These are phyloP conservation scores for Aspergillus sp. DNA, from an alignment of 2,329 filamentous ascomycete species.

Conservation along the genomic window DNA sequence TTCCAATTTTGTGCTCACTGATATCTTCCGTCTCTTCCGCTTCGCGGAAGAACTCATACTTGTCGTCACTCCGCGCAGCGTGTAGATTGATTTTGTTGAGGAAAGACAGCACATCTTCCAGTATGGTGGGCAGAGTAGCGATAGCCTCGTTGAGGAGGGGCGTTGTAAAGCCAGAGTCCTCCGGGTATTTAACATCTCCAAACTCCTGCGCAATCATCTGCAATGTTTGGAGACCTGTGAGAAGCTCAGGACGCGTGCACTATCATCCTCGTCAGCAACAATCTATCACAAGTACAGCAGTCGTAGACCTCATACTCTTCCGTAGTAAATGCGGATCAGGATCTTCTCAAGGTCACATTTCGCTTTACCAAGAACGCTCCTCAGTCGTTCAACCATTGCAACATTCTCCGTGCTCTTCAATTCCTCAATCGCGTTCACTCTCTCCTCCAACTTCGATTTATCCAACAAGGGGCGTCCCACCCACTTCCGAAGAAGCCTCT, in stretches of 20 bases:
- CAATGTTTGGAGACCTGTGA: constrained; percentile 80
- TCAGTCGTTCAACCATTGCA: constrained; percentile 69
- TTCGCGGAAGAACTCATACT: constrained; percentile 90
- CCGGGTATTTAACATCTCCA: constrained; percentile 61
- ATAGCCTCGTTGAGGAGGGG: constrained; percentile 69
- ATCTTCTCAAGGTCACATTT: constrained; percentile 87
- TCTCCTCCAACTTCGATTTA: constrained; percentile 69
- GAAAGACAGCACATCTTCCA: constrained; percentile 68
- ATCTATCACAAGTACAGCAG: not conserved
- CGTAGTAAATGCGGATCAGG: constrained; percentile 94
- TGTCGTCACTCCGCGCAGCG: constrained; percentile 83
- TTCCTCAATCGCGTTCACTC: constrained; percentile 83
- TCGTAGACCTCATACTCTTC: constrained; percentile 55
- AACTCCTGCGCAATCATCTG: constrained; percentile 80
- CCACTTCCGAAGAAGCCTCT: constrained; percentile 88
- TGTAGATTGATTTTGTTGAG: constrained; percentile 82
- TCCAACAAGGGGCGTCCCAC: constrained; percentile 87
- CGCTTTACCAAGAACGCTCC: constrained; percentile 66
- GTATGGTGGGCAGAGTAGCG: constrained; percentile 71
- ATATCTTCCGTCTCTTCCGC: constrained; percentile 86
- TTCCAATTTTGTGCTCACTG: constrained; percentile 82
- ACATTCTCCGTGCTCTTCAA: constrained; percentile 68
- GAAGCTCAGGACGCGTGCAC: constrained; percentile 83
- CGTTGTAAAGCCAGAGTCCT: constrained; percentile 71
- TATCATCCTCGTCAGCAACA: constrained; percentile 24